These are phyloP conservation scores for Pyrrhoderma lamaoense DNA, from an alignment of 1,284 basidiomycete genomes.

Conservation along the genomic window DNA sequence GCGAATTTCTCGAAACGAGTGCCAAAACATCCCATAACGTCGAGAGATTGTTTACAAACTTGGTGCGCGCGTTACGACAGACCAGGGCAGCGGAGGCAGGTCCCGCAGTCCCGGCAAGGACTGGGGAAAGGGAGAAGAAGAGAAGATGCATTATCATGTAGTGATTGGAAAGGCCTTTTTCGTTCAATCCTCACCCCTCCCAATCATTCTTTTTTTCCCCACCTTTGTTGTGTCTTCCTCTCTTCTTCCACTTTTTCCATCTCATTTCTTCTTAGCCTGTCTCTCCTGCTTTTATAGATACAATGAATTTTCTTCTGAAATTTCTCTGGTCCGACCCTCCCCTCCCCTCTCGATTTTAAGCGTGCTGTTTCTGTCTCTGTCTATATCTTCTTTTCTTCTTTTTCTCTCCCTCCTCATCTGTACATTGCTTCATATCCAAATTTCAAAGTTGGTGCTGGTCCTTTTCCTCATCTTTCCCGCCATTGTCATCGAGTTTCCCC, in stretches of 20 bases:
- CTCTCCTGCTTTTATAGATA: conserved; percentile 7
- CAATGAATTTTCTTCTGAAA: conserved; percentile 19
- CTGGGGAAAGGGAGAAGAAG: conserved; percentile 37
- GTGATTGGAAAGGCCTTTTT: conserved; percentile 30
- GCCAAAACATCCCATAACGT: conserved; percentile 96
- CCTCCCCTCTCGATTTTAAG: conserved; percentile 27
- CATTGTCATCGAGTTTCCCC: background rate
- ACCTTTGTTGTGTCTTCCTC: background rate
- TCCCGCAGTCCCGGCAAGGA: conserved; percentile 27
- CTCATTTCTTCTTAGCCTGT: conserved; percentile 33
- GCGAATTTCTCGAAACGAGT: conserved; percentile 94
- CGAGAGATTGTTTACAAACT: conserved; percentile 85
- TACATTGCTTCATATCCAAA: conserved; percentile 6
- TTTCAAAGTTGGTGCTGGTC: conserved; percentile 2
- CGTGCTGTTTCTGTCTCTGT: conserved; percentile 21
- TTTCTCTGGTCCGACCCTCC: conserved; percentile 16
- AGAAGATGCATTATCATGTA: conserved; percentile 69
- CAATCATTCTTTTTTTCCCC: background rate
- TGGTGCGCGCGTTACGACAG: conserved; percentile 83
- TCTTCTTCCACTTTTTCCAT: conserved; percentile 39
- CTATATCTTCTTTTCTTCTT: background rate
- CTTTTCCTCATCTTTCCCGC: background rate
- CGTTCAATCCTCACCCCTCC: conserved; percentile 38
- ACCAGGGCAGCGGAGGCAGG: conserved; percentile 40
- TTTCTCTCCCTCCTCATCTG: conserved; percentile 3